These are phyloP conservation scores for Ambrosia artemisiifolia DNA, from an alignment of 129 eudicot genomes.

Conservation along the genomic window DNA sequence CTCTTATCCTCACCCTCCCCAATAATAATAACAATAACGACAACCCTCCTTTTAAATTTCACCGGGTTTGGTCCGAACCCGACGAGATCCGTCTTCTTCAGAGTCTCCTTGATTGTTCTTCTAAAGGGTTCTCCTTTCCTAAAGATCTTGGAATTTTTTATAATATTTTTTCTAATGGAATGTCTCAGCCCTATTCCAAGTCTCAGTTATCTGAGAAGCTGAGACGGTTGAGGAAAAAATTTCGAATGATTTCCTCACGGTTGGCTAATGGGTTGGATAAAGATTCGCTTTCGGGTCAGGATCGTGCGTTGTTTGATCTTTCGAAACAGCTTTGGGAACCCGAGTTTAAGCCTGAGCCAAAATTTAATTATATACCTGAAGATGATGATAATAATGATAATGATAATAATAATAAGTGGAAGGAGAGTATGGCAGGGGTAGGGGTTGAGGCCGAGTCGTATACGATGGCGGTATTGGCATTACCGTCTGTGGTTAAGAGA, in stretches of 20 bases:
- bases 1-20: slow-evolving; percentile 23
- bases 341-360: too few species aligned
- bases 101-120: slow-evolving; percentile 45
- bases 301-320: slow-evolving; percentile 50
- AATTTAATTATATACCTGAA: too few species aligned
- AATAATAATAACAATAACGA: slow-evolving; percentile 5
- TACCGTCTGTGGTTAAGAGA: slow-evolving; percentile 30
- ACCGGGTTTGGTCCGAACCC: slow-evolving; percentile 73
- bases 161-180: slow-evolving; percentile 36
- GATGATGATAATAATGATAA: too few species aligned
- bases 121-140: slow-evolving; percentile 48
- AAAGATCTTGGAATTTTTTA: slow-evolving; percentile 54
- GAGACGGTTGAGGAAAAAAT: slow-evolving; percentile 65
- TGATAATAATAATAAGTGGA: background rate
- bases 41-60: slow-evolving; percentile 56
- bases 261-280: slow-evolving; percentile 41
- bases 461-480: slow-evolving; percentile 30
- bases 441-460: slow-evolving; percentile 31
- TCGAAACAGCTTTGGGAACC: slow-evolving; percentile 66
- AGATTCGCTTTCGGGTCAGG: slow-evolving; percentile 51
- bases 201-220: slow-evolving; percentile 81
- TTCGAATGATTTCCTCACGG: slow-evolving; percentile 51
- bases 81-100: slow-evolving; percentile 80
- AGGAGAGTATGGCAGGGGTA: slow-evolving; percentile 35
- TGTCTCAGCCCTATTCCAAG: slow-evolving; percentile 64